Conservation (phyloP, 2,329 filamentous ascomycete species). For the Aspergillus sergii region DNA sequence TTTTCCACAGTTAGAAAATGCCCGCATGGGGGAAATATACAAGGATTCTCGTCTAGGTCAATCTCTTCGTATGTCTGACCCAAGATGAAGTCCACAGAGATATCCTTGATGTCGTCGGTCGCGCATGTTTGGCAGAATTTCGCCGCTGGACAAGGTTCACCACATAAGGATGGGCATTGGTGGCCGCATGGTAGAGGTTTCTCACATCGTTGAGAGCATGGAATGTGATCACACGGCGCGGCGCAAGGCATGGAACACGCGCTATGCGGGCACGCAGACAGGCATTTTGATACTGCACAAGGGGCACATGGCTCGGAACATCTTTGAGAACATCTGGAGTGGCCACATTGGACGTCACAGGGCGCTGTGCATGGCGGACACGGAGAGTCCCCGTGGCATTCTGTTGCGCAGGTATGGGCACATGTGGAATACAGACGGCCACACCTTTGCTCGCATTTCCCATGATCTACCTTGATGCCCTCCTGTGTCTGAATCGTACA, state of each 20-base stretch:
- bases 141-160: conserved; percentile 60
- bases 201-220: conserved; percentile 64
- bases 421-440: conserved; percentile 57
- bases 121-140: conserved; percentile 61
- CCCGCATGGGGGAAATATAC: conserved; percentile 64
- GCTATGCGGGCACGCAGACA: conserved; percentile 59
- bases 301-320: conserved; percentile 65
- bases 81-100: conserved; percentile 60
- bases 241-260: conserved; percentile 61
- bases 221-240: conserved; percentile 67
- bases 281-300: conserved; percentile 59
- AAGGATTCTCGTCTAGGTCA: conserved; percentile 61
- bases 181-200: conserved; percentile 61
- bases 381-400: conserved; percentile 53
- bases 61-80: conserved; percentile 59
- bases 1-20: conserved; percentile 64
- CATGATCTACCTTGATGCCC: conserved; percentile 47
- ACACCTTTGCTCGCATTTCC: conserved; percentile 47
- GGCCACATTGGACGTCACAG: conserved; percentile 61
- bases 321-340: conserved; percentile 39
- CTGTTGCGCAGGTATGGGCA: conserved; percentile 54
- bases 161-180: conserved; percentile 66
- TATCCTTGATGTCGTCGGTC: conserved; percentile 44
- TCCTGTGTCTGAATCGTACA: conserved; percentile 48
- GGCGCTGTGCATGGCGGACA: conserved; percentile 34